Evolutionary conservation across 2,329 filamentous ascomycete genomes (phyloP), one percentile per base, ranked within the genome.

Genomic region (Aspergillus bombycis): DNA sequence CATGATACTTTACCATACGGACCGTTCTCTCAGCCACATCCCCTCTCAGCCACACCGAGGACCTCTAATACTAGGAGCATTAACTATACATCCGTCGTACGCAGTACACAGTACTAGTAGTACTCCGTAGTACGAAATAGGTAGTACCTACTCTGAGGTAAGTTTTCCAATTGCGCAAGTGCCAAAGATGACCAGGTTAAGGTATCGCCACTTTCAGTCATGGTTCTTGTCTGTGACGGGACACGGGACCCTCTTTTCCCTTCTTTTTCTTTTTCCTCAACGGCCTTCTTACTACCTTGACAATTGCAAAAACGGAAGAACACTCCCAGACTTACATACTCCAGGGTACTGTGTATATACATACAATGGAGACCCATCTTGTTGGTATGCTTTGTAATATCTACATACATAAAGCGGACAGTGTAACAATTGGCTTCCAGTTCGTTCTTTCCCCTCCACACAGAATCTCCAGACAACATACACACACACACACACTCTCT

Each of bases 11-110:
- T 56, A 36, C 48, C 19, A 6, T 60, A 58, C 41, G 53, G 53
- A 53, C 55, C 60, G 30, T 21, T 12, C 23, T 16, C 56, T 53
- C 34, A 59, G 57, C 56, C 56, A 58, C 56, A 45, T 28, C 38
- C 41, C 9, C 36, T 28, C 34, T 38, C 1, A 23, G 34, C n/a
- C 41, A 48, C 45, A 57, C n/a, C 5, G 19, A 14, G 4, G 7
- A 12, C 19, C 16, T 28, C 8, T 28, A 28, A 28, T 28, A 28
- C 14, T 36, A 28, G 7, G n/a, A 5, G 19, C 32, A 28, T 9
- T 50, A n/a, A n/a, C n/a, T n/a, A n/a, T n/a, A n/a, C n/a, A n/a
- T n/a, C n/a, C n/a, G n/a, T n/a, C n/a, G n/a, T n/a, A n/a, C n/a
- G n/a, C n/a, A n/a, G n/a, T n/a, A n/a, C n/a, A n/a, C n/a, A n/a